Percentiles rank a stretch among this genome's conserved stretches.
phyloP scores from a whole-genome alignment of 2,329 filamentous ascomycete genomes.

The Calonectria hawksworthii region DNA sequence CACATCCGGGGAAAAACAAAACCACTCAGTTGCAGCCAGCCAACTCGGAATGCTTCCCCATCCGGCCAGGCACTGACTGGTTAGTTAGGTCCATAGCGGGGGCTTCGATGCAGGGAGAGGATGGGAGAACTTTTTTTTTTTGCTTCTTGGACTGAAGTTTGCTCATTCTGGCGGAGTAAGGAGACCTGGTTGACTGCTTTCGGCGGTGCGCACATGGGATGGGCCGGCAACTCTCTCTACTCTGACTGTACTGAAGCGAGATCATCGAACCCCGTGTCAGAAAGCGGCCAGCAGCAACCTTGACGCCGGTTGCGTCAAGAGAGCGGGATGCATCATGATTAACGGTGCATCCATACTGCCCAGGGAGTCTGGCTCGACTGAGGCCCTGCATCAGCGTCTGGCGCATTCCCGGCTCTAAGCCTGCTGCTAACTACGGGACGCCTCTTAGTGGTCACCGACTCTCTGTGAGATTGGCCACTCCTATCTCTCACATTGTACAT shows the following conservation, averaged over 20 bases:
- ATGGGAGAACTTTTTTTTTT: conserved; percentile 1
- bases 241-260: background rate
- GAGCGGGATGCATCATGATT: conserved; percentile 6
- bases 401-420: background rate
- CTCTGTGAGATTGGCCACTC: background rate
- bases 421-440: background rate
- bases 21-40: conserved; percentile 48
- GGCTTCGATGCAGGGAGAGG: conserved; percentile 13
- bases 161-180: background rate
- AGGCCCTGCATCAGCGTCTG: background rate
- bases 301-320: background rate
- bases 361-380: background rate
- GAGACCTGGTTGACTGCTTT: background rate
- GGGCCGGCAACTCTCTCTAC: background rate
- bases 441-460: conserved; percentile 12
- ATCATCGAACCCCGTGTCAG: background rate
- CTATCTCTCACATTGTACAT: background rate
- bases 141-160: background rate
- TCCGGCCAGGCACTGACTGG: conserved; percentile 3
- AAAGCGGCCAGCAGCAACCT: background rate
- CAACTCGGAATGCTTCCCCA: conserved; percentile 35
- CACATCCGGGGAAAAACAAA: conserved; percentile 48
- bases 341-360: conserved; percentile 7
- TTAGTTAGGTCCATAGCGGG: conserved; percentile 20
- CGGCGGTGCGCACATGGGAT: background rate